These are phyloP conservation scores for Cladosporium sp. DNA, from an alignment of 2,329 filamentous ascomycete genomes.

Conservation along the genomic window DNA sequence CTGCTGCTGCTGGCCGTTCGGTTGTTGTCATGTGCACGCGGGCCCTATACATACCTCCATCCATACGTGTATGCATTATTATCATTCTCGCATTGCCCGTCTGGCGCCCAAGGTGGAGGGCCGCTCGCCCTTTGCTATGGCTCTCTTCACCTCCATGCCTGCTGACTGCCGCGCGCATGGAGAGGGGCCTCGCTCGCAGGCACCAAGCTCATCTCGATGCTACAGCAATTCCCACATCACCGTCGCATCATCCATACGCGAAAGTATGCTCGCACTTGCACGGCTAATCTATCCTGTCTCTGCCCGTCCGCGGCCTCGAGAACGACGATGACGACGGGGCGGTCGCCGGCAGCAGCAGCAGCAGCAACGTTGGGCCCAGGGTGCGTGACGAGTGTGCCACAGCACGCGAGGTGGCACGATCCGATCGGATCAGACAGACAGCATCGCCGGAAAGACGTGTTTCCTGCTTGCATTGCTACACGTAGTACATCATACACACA, in stretches of 20 bases:
- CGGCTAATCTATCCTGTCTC: neutral
- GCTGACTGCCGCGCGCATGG: neutral
- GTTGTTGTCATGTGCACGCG: neutral
- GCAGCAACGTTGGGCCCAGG: conserved; percentile 1
- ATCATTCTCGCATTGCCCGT: neutral
- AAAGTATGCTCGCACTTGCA: neutral
- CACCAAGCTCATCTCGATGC: neutral
- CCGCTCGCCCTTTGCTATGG: neutral
- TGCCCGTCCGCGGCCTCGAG: neutral
- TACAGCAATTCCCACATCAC: neutral
- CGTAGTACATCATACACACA: neutral
- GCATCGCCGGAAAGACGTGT: neutral
- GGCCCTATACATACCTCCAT: too few species aligned
- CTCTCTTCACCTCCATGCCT: neutral
- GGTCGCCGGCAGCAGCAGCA: conserved; percentile 13
- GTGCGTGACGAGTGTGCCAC: conserved; percentile 7
- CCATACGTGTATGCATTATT: neutral
- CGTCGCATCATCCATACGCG: neutral
- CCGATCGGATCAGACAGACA: conserved; percentile 13
- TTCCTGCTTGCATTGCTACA: neutral
- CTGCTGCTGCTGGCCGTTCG: neutral
- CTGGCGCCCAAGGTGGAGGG: neutral
- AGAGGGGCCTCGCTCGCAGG: neutral
- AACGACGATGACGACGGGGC: neutral
- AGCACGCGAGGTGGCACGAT: conserved; percentile 3